Evolutionary conservation across 2,329 filamentous ascomycete species (phyloP), one percentile per base, ranked within the genome.

Genomic region (Seiridium cupressi): DNA sequence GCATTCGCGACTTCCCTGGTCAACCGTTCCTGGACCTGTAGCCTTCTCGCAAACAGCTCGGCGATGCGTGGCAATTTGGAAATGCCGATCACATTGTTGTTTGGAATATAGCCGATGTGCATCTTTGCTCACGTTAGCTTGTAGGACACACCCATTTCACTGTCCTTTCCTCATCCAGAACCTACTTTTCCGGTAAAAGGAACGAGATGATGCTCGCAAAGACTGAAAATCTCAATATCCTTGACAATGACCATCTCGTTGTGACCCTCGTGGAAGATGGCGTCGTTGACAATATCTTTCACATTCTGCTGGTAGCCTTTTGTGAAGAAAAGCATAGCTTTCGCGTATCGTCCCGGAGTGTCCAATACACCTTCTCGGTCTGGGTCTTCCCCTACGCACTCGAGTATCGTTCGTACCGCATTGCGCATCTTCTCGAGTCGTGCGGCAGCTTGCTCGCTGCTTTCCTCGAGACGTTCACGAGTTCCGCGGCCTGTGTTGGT

Each of bases 101-200:
- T 88, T 36, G 95, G 95, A 64, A 99, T 98, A 77, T 99, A 99
- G 61, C 93, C 95, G 68, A 99, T 98, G 78, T 99, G 95, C 92
- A 99, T 98, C 92, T 96, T 66, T 13, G 8, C 36, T 32, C n/a
- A 9, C 31, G 35, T 58, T 32, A 51, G 55, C 38, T 18, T 6
- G 26, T 42, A 35, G 5, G 18, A 26, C 18, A 26, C 18, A 26
- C 18, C 18, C 18, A 26, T 26, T 26, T 56, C 2, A 42, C 26
- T 35, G 31, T 5, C 47, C 10, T 26, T 32, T 31, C 7, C 3
- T 48, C 55, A 34, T 32, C 11, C n/a, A 4, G 5, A 26, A 63
- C 73, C 55, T 80, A 93, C 92, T 86, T 97, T 98, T 69, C 95
- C 95, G 3, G 86, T 94, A 70, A 99, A 99, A 0, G 95, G 95